Evolutionary conservation across 139 green algal species (phyloP).

Genomic region (Penium margaritaceum): DNA sequence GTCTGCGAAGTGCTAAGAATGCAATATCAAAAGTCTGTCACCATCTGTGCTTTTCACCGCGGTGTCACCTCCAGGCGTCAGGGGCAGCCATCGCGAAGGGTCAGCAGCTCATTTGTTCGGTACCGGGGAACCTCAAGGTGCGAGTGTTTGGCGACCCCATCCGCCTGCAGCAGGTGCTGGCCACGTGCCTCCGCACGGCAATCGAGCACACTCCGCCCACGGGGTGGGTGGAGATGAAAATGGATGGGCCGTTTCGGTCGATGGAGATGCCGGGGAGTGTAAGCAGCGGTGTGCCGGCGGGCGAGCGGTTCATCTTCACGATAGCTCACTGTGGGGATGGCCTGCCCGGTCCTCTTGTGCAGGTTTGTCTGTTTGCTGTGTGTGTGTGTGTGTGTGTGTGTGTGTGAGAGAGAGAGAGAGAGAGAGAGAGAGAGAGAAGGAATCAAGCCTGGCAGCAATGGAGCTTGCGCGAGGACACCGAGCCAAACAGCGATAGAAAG

Average conservation of each 20-base stretch:
- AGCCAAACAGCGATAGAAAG: too few relatives aligned
- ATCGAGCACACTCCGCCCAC: not conserved
- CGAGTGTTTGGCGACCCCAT: constrained; percentile 3
- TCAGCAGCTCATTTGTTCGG: not conserved
- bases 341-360: not conserved
- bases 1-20: too few relatives aligned
- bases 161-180: constrained; percentile 5
- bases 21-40: too few relatives aligned
- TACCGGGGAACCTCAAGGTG: not conserved
- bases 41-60: too few relatives aligned
- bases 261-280: not conserved
- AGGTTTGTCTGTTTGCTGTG: too few relatives aligned
- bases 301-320: constrained; percentile 2
- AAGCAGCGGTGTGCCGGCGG: not conserved
- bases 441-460: too few relatives aligned
- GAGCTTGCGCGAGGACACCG: too few relatives aligned
- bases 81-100: constrained; percentile 3
- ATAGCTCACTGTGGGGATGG: not conserved
- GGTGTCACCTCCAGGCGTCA: not conserved
- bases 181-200: constrained; percentile 1
- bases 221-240: not conserved
- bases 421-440: too few relatives aligned
- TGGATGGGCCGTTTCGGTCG: not conserved
- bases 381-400: too few relatives aligned
- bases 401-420: too few relatives aligned